Conservation (phyloP, 208 protist species). For the Trypanosoma melophagium region DNA sequence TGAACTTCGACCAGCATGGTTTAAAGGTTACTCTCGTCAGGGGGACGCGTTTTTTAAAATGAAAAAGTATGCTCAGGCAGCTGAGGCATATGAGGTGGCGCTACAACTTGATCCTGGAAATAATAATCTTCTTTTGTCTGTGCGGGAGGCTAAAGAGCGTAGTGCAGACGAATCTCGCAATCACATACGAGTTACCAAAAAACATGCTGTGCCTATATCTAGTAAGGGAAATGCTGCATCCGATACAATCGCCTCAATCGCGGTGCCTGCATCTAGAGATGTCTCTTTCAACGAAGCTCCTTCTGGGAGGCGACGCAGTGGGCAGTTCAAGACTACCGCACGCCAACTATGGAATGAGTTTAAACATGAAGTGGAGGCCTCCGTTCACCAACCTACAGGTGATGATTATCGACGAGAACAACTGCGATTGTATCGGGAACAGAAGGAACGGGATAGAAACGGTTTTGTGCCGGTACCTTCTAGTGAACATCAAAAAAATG, state of each 20-base stretch:
- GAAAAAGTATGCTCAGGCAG: constrained; percentile 82
- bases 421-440: constrained; percentile 58
- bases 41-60: constrained; percentile 88
- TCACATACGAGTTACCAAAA: constrained; percentile 11
- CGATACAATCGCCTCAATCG: background rate
- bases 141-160: constrained; percentile 52
- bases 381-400: constrained; percentile 50
- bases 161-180: constrained; percentile 5
- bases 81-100: constrained; percentile 87
- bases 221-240: constrained; percentile 8
- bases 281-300: background rate
- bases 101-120: constrained; percentile 83
- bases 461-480: background rate
- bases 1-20: constrained; percentile 87
- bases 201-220: background rate
- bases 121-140: constrained; percentile 49
- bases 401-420: constrained; percentile 76
- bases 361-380: constrained; percentile 65
- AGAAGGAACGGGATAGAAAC: constrained; percentile 34
- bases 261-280: background rate
- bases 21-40: constrained; percentile 92
- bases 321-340: constrained; percentile 14
- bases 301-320: constrained; percentile 3
- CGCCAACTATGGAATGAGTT: constrained; percentile 56
- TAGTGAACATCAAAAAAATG: constrained; percentile 6